Percentiles rank a stretch among this genome's conserved stretches.
phyloP scores from a whole-genome alignment of 108 stramenopile species.

The Cyclotella choctawhatcheeana region DNA sequence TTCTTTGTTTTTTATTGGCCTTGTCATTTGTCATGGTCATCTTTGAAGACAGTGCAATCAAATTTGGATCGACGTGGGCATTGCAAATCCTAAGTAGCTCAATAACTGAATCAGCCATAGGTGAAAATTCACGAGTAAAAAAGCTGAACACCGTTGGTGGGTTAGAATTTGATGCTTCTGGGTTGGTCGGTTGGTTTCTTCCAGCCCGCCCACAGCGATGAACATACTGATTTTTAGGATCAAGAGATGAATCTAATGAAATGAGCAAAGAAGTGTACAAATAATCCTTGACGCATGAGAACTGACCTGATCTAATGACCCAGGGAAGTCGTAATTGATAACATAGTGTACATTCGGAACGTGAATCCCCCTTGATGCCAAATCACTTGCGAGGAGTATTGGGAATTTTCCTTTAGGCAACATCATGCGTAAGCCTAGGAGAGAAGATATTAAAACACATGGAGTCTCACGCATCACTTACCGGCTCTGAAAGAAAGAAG shows the following conservation, averaged over 20 bases:
- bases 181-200: conserved; percentile 36
- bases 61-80: conserved; percentile 82
- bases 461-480: too few species aligned
- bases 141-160: conserved; percentile 67
- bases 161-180: conserved; percentile 19
- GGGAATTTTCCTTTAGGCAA: conserved; percentile 69
- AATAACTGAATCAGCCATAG: conserved; percentile 70
- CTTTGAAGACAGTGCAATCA: conserved; percentile 49
- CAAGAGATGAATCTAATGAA: too few species aligned
- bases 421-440: conserved; percentile 1
- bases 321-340: conserved; percentile 97
- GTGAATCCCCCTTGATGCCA: conserved; percentile 96
- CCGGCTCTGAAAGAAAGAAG: conserved; percentile 58
- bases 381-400: conserved; percentile 93
- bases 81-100: conserved; percentile 57
- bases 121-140: conserved; percentile 73
- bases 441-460: background rate
- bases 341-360: conserved; percentile 87
- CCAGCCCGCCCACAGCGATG: conserved; percentile 78
- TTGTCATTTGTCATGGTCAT: background rate
- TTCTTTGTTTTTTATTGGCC: too few species aligned
- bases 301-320: conserved; percentile 67
- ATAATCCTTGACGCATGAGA: background rate
- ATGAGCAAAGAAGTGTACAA: background rate
- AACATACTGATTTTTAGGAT: too few species aligned